Evolutionary conservation across 108 stramenopile species (phyloP).

Genomic region (Hondaea fermentalgiana): DNA sequence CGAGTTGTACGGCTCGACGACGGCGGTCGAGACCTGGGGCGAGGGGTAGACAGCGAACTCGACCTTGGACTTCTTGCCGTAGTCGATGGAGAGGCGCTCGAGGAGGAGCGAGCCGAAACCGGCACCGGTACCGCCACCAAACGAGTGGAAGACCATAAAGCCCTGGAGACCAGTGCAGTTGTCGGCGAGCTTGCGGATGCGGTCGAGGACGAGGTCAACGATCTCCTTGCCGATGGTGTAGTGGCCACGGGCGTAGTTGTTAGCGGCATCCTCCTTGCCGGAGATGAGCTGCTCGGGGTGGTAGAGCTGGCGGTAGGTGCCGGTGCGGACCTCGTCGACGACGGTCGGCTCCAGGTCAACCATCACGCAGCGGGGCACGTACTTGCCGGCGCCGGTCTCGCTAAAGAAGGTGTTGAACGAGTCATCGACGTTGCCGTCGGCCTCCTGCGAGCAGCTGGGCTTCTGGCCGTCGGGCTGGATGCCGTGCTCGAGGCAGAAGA

Average conservation of each 20-base stretch:
- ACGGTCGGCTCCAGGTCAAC: conserved; percentile 44
- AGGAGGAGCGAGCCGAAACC: conserved; percentile 44
- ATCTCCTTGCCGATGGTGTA: conserved; percentile 57
- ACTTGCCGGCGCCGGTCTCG: conserved; percentile 44
- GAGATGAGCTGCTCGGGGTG: conserved; percentile 51
- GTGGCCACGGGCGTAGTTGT: conserved; percentile 50
- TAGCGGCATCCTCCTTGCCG: conserved; percentile 50
- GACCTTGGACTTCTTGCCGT: conserved; percentile 43
- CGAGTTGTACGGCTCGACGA: conserved; percentile 93
- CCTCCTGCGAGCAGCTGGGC: conserved; percentile 46
- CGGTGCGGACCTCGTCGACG: conserved; percentile 75
- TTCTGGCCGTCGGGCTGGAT: conserved; percentile 88
- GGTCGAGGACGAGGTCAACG: conserved; percentile 44
- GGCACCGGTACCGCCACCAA: conserved; percentile 45
- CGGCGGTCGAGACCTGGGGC: conserved; percentile 85
- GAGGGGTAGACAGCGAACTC: conserved; percentile 60
- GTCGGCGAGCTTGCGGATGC: conserved; percentile 49
- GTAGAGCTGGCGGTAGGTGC: conserved; percentile 66
- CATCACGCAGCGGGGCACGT: conserved; percentile 40
- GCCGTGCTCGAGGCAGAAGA: conserved; percentile 94
- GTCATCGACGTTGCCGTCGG: conserved; percentile 67
- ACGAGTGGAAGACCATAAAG: conserved; percentile 46
- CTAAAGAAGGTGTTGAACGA: conserved; percentile 72
- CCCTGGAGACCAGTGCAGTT: conserved; percentile 51
- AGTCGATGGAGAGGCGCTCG: conserved; percentile 40